Evolutionary conservation across 805 yeast species (phyloP).

Genomic region (Cyberlindnera nakhonratchasimensis): DNA sequence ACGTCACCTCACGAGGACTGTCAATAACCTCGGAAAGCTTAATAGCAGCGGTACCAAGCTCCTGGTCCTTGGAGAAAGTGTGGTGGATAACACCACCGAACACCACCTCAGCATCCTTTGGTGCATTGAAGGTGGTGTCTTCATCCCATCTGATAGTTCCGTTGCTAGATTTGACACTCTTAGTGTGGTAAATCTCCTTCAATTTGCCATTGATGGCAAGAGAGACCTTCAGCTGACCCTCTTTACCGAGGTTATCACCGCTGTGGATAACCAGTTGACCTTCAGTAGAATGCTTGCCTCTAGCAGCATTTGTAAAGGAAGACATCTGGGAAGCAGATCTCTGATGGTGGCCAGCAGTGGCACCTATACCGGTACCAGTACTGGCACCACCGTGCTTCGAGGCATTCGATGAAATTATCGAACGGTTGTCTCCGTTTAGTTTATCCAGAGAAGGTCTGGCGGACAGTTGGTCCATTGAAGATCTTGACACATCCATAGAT

Average conservation of each 20-base stretch:
- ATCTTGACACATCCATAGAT: conserved; percentile 35
- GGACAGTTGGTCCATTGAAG: conserved; percentile 19
- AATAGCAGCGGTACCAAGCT: conserved; percentile 57
- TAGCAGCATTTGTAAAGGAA: conserved; percentile 21
- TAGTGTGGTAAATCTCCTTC: conserved; percentile 65
- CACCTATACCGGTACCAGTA: conserved; percentile 7
- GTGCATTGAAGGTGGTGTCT: conserved; percentile 61
- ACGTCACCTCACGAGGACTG: conserved; percentile 38
- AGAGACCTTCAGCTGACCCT: conserved; percentile 51
- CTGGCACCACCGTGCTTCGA: neutral
- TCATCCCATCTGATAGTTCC: conserved; percentile 59
- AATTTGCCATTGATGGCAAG: conserved; percentile 42
- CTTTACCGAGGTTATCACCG: conserved; percentile 40
- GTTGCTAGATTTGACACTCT: conserved; percentile 46
- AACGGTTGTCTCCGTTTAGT: conserved; percentile 6
- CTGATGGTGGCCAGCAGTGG: conserved; percentile 14
- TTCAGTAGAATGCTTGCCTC: conserved; percentile 21
- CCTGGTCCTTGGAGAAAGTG: conserved; percentile 66
- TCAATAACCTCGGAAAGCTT: conserved; percentile 48
- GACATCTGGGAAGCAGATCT: conserved; percentile 24
- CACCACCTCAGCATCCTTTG: conserved; percentile 54
- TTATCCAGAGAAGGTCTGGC: conserved; percentile 10
- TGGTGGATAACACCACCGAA: conserved; percentile 66
- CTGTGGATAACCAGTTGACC: conserved; percentile 54
- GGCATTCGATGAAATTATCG: conserved; percentile 6